These are phyloP conservation scores for Phytopythium vexans DNA, from an alignment of 352 stramenopile genomes.

Conservation along the genomic window DNA sequence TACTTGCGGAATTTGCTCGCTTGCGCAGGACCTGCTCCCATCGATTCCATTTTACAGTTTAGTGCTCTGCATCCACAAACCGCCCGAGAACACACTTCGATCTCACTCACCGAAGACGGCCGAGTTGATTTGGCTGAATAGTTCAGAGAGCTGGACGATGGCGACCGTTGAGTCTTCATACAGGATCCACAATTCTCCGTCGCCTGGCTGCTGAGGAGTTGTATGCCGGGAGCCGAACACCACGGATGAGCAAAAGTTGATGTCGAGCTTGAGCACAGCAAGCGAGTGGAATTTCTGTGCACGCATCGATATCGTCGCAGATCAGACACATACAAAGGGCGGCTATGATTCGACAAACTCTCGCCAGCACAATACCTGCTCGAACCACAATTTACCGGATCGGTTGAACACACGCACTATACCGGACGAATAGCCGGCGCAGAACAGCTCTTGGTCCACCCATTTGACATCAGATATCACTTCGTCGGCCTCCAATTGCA, in stretches of 20 bases:
- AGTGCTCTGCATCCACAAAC: background rate
- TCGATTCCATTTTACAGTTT: background rate
- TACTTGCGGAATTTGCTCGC: slow-evolving; percentile 84
- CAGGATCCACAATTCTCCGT: slow-evolving; percentile 74
- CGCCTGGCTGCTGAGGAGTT: slow-evolving; percentile 18
- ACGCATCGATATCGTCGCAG: background rate
- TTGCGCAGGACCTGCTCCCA: slow-evolving; percentile 42
- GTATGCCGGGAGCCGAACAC: slow-evolving; percentile 23
- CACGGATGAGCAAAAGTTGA: slow-evolving; percentile 37
- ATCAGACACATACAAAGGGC: background rate
- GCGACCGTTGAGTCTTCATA: slow-evolving; percentile 76
- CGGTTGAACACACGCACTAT: slow-evolving; percentile 58
- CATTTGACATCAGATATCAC: slow-evolving; percentile 62
- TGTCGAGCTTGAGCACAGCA: slow-evolving; percentile 42
- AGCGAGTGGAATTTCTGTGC: slow-evolving; percentile 48
- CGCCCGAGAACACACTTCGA: background rate
- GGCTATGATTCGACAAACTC: background rate
- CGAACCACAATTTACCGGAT: slow-evolving; percentile 47
- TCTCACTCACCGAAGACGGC: slow-evolving; percentile 42
- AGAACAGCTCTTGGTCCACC: slow-evolving; percentile 54
- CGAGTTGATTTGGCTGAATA: slow-evolving; percentile 46
- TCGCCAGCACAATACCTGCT: slow-evolving; percentile 29
- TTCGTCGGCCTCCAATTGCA: slow-evolving; percentile 44
- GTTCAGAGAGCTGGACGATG: slow-evolving; percentile 69
- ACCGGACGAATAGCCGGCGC: slow-evolving; percentile 51